phyloP scores from a whole-genome alignment of 2,329 filamentous ascomycete genomes.

The Hypoxylon sp. region DNA sequence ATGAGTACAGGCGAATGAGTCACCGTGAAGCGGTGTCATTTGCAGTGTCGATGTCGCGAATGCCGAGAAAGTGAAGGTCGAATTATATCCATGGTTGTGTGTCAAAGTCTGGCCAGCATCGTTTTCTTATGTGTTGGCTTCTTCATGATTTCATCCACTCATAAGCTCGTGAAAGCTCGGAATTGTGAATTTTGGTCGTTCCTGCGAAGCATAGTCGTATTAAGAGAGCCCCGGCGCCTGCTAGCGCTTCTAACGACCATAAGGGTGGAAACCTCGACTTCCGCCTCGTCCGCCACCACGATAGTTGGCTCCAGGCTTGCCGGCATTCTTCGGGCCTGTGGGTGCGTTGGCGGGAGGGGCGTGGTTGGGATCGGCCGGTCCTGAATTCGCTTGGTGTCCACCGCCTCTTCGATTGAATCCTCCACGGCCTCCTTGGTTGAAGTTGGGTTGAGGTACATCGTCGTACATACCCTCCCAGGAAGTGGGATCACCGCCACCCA shows the following conservation, averaged over 20 bases:
- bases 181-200: slow-evolving; percentile 4
- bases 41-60: slow-evolving; percentile 17
- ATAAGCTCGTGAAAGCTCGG: slow-evolving; percentile 31
- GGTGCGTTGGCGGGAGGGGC: slow-evolving; percentile 84
- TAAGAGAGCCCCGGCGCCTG: background rate
- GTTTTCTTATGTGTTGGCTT: slow-evolving; percentile 9
- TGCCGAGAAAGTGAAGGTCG: slow-evolving; percentile 4
- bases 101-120: slow-evolving; percentile 6
- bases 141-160: slow-evolving; percentile 27
- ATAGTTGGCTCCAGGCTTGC: slow-evolving; percentile 91
- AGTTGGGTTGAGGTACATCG: slow-evolving; percentile 86
- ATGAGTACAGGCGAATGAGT: slow-evolving; percentile 36
- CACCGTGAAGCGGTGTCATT: slow-evolving; percentile 15
- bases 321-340: slow-evolving; percentile 95
- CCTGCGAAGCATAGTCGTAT: slow-evolving; percentile 5
- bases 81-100: slow-evolving; percentile 8
- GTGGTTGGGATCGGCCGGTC: slow-evolving; percentile 65
- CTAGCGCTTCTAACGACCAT: slow-evolving; percentile 56
- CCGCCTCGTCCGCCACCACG: slow-evolving; percentile 86
- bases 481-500: slow-evolving; percentile 73
- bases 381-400: slow-evolving; percentile 55
- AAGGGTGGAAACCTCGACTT: slow-evolving; percentile 83
- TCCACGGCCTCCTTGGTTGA: slow-evolving; percentile 62
- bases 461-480: slow-evolving; percentile 99
- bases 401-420: slow-evolving; percentile 56